A percentile compares a stretch with the other conserved stretches of the same genome.
Conservation (phyloP, 139 green algal genomes). For the Chlorokybus atmophyticus region DNA sequence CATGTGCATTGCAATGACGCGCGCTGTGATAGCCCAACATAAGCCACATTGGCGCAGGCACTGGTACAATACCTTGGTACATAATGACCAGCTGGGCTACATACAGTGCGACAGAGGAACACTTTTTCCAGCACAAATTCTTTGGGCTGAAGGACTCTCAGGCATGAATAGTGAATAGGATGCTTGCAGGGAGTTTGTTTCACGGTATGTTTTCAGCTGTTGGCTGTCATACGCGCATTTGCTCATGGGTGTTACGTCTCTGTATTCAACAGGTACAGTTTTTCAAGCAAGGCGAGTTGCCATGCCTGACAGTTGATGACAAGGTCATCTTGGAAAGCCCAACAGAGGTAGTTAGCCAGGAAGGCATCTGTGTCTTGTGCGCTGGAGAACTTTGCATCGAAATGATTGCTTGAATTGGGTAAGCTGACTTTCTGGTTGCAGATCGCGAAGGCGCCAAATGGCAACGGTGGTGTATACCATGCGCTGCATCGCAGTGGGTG, state of each 20-base stretch:
- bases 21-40: neutral
- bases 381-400: too few relatives aligned
- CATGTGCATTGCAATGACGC: neutral
- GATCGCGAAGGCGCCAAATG: conserved; percentile 58
- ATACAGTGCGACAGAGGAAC: conserved; percentile 47
- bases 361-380: neutral
- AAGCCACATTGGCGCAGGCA: neutral
- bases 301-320: conserved; percentile 64
- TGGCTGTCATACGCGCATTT: too few relatives aligned
- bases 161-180: too few relatives aligned
- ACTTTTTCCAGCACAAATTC: conserved; percentile 48
- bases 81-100: conserved; percentile 88
- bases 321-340: conserved; percentile 54
- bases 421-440: conserved; percentile 20
- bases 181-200: too few relatives aligned
- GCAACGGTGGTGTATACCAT: conserved; percentile 87
- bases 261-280: conserved; percentile 54
- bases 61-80: conserved; percentile 44
- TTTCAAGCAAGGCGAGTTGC: conserved; percentile 81
- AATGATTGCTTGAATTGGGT: too few relatives aligned
- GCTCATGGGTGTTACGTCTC: too few relatives aligned
- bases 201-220: too few relatives aligned
- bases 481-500: conserved; percentile 46
- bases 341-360: neutral
- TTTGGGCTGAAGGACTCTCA: too few relatives aligned